Percentiles rank a stretch among this genome's conserved stretches.
Evolutionary conservation across 257 asterid genomes (phyloP).

Genomic region (Solanum medicagineum): DNA sequence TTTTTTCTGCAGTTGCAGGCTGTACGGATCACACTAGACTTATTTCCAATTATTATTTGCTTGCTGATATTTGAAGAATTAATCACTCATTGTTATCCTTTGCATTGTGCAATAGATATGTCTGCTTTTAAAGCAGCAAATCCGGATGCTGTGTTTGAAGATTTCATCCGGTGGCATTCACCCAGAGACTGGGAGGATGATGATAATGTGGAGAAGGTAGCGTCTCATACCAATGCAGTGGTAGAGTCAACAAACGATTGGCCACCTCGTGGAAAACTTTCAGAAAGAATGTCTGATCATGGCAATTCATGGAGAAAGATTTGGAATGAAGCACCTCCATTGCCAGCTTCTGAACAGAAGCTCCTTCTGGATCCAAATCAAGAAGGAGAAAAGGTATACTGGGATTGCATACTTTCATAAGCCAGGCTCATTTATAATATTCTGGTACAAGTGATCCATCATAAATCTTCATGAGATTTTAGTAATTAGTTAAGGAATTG

Average conservation of each 20-base stretch:
- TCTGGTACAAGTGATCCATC: background rate
- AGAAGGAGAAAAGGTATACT: constrained; percentile 93
- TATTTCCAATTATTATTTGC: background rate
- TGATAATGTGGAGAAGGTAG: constrained; percentile 17
- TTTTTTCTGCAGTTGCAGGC: background rate
- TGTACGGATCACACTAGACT: background rate
- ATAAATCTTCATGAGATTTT: background rate
- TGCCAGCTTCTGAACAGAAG: constrained; percentile 72
- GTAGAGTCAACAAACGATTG: constrained; percentile 26
- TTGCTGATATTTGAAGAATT: constrained; percentile 1
- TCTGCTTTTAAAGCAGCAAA: constrained; percentile 94
- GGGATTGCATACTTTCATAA: background rate
- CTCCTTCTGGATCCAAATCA: constrained; percentile 82
- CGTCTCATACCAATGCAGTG: constrained; percentile 15
- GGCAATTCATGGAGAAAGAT: constrained; percentile 86
- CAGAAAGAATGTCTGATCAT: constrained; percentile 81
- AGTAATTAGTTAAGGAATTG: background rate
- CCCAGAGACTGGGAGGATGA: constrained; percentile 92
- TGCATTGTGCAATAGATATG: constrained; percentile 52
- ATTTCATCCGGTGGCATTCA: constrained; percentile 96
- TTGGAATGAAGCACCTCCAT: constrained; percentile 67
- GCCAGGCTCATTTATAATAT: background rate
- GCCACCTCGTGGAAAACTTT: constrained; percentile 93
- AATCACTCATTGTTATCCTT: background rate
- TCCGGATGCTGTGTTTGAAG: constrained; percentile 90